These are phyloP conservation scores for Neonectria coccinea DNA, from an alignment of 2,329 filamentous ascomycete genomes.

Conservation along the genomic window DNA sequence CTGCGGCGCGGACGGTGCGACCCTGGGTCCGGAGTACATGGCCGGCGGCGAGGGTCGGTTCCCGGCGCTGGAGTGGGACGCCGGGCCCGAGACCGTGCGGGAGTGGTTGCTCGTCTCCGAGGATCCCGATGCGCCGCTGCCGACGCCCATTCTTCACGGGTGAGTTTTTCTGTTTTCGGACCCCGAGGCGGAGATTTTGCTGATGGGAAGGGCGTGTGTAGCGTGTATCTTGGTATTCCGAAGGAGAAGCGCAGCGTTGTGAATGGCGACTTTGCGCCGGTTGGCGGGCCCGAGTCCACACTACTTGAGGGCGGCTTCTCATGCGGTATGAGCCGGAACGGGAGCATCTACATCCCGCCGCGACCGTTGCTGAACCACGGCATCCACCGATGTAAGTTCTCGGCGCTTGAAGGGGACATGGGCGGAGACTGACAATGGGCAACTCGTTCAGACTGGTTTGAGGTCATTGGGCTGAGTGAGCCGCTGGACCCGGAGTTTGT, in stretches of 20 bases:
- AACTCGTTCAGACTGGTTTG: constrained; percentile 56
- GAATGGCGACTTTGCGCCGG: constrained; percentile 52
- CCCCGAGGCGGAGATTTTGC: neutral
- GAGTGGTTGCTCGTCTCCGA: constrained; percentile 62
- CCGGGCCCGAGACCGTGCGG: constrained; percentile 48
- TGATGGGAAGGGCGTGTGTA: constrained; percentile 13
- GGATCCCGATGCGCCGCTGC: constrained; percentile 60
- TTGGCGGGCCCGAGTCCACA: constrained; percentile 42
- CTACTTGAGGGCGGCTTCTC: constrained; percentile 59
- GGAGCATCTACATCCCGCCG: constrained; percentile 58
- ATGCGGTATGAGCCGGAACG: constrained; percentile 57
- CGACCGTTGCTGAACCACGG: constrained; percentile 63
- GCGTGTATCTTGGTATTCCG: constrained; percentile 43
- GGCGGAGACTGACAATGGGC: neutral
- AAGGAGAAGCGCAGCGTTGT: constrained; percentile 33
- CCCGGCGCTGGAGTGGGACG: constrained; percentile 56
- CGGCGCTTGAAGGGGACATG: accelerated
- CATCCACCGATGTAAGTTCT: constrained; percentile 59
- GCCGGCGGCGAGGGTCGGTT: constrained; percentile 54
- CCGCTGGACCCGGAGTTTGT: constrained; percentile 54
- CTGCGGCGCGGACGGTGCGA: constrained; percentile 52
- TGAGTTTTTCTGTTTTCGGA: constrained; percentile 37
- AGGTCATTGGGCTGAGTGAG: constrained; percentile 60
- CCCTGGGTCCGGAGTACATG: constrained; percentile 53
- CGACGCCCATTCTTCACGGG: constrained; percentile 60